Base-by-base conservation (phyloP, 73 alveolate species). In the Paramecium tetraurelia region DNA sequence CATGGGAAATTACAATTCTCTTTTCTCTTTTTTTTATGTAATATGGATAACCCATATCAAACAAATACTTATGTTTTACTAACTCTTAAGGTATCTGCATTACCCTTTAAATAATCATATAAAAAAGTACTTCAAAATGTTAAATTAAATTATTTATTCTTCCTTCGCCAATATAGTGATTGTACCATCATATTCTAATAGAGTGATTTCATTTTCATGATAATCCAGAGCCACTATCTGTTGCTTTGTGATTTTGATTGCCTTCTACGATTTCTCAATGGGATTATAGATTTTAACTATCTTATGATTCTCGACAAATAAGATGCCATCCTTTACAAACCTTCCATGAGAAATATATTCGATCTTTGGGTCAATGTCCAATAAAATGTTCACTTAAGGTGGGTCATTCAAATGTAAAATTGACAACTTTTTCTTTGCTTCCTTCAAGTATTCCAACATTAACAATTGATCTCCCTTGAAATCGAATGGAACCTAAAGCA, bases 11-110 rank as follows among this genome's bases (percentile, higher is more conserved):
- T 21, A 83, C 89, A 1, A 70, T 58, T 41, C 70, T 89, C 38
- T 71, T 71, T 12, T 48, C 59, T 48, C 59, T 48, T 48, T 53
- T 53, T 22, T 53, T 53, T 18, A 89, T 69, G 14, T 89, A 89
- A 31, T 89, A 89, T 33, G 94, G 94, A 70, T 89, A 89, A 0
- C 94, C 94, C 94, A 89, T 89, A 16, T 89, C 94, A 89, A 89
- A 89, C 16, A 89, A 31, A 89, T 89, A 89, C 48, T 89, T 89
- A 46, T 89, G 94, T 69, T 63, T 70, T 18, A 53, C 69, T 18
- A 53, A 53, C 31, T 53, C 69, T 18, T 53, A 53, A 53, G 59
- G 59, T 4, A 48, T 48, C 24, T 48, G n/a, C 27, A 48, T 14
- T 12, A 48, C 59, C 31, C 69, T 53, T 53, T 53, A 53, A 53